phyloP scores from a whole-genome alignment of 1,284 basidiomycete genomes.

The Ceratobasidium theobromae region DNA sequence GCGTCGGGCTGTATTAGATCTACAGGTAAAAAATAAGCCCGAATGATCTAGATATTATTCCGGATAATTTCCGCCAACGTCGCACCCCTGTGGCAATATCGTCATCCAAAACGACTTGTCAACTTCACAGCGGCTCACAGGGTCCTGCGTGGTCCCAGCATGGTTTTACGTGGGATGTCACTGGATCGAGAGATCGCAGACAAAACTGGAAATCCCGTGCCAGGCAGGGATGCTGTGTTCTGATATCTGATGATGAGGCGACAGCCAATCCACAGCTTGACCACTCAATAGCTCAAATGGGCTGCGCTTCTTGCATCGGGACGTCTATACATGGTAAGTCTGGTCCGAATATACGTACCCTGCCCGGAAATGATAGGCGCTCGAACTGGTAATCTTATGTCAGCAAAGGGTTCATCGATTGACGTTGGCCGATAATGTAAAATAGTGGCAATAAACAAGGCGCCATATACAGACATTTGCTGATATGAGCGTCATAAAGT shows the following conservation, averaged over 20 bases:
- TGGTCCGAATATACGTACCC: background rate
- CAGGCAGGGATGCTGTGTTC: conserved; percentile 23
- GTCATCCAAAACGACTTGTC: background rate
- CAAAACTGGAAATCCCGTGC: conserved; percentile 31
- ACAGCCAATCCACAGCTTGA: conserved; percentile 25
- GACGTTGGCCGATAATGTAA: conserved; percentile 23
- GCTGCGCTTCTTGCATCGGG: conserved; percentile 31
- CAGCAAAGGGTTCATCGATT: conserved; percentile 19
- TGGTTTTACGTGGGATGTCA: conserved; percentile 21
- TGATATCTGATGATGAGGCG: conserved; percentile 29
- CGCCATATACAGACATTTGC: background rate
- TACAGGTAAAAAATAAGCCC: conserved; percentile 6
- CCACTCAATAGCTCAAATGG: conserved; percentile 25
- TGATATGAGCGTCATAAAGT: too few species aligned
- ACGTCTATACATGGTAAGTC: conserved; percentile 1
- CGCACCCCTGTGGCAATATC: conserved; percentile 25
- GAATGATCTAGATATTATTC: background rate
- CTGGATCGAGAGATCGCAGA: conserved; percentile 29
- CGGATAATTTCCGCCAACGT: background rate
- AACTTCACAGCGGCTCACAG: too few species aligned
- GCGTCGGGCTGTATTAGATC: too few species aligned
- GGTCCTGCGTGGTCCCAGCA: conserved; percentile 12
- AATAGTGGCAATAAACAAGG: conserved; percentile 27
- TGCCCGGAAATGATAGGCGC: conserved; percentile 26
- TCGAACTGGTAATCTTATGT: conserved; percentile 1